These are phyloP conservation scores for Wallacemonas sp. DNA, from an alignment of 208 protist genomes.

Conservation along the genomic window DNA sequence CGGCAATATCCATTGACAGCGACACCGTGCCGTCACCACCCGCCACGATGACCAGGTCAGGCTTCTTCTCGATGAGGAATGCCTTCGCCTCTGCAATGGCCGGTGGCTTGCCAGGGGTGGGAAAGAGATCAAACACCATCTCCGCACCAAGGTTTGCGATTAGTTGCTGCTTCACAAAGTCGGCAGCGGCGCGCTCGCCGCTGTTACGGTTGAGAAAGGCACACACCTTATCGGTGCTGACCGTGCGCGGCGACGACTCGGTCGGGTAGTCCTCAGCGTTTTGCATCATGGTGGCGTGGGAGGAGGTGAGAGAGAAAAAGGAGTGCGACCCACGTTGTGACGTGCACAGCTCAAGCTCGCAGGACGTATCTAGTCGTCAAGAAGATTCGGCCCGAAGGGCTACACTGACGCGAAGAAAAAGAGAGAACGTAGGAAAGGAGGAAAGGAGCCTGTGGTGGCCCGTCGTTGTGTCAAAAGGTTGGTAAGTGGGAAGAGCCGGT, in stretches of 20 bases:
- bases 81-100: conserved; percentile 43
- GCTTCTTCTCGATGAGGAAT: conserved; percentile 27
- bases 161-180: conserved; percentile 47
- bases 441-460: too few relatives aligned
- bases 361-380: too few relatives aligned
- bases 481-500: too few relatives aligned
- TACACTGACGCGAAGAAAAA: too few relatives aligned
- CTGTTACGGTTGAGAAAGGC: conserved; percentile 48
- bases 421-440: too few relatives aligned
- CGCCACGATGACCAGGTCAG: conserved; percentile 47
- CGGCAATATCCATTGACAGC: conserved; percentile 44
- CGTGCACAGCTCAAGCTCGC: too few relatives aligned
- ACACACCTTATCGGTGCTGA: conserved; percentile 11
- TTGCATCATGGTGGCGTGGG: not conserved
- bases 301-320: not conserved
- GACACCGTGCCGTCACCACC: conserved; percentile 68
- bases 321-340: not conserved
- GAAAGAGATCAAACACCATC: conserved; percentile 61
- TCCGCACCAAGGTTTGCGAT: conserved; percentile 25
- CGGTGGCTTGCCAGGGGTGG: conserved; percentile 16
- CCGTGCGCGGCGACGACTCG: conserved; percentile 5
- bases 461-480: too few relatives aligned
- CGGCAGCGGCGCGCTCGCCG: conserved; percentile 43
- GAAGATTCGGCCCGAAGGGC: too few relatives aligned
- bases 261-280: conserved; percentile 13